Percentiles rank a stretch among this genome's conserved stretches.
phyloP scores from a whole-genome alignment of 75 land plant species.

The Isoetes taiwanensis region DNA sequence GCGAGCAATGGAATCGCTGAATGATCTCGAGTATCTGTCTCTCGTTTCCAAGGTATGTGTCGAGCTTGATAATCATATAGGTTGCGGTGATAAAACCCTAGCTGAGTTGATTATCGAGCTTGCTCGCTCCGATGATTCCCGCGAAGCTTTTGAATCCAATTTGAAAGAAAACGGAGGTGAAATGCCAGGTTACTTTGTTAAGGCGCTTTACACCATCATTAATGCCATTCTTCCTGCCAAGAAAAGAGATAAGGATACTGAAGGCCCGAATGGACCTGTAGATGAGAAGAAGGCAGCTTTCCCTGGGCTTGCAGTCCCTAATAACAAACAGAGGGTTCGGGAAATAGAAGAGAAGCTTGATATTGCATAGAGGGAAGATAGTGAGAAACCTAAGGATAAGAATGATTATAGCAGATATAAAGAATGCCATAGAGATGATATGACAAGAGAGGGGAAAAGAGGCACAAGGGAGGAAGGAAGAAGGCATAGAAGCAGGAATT shows the following conservation, averaged over 20 bases:
- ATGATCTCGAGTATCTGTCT: slow-evolving; percentile 78
- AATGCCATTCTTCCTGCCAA: slow-evolving; percentile 73
- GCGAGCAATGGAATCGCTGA: slow-evolving; percentile 28
- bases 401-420: too few species aligned
- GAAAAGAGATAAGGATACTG: slow-evolving; percentile 13
- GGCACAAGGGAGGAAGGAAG: slow-evolving; percentile 9
- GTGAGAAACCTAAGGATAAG: too few species aligned
- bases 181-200: slow-evolving; percentile 85
- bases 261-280: slow-evolving; percentile 7
- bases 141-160: too few species aligned
- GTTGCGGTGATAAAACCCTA: slow-evolving; percentile 63
- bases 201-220: slow-evolving; percentile 65
- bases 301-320: slow-evolving; percentile 34
- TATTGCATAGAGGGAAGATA: too few species aligned
- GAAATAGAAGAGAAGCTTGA: slow-evolving; percentile 51
- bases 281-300: slow-evolving; percentile 20
- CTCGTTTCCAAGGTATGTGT: slow-evolving; percentile 79
- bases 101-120: slow-evolving; percentile 90
- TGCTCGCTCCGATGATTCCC: too few species aligned
- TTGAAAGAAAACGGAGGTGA: too few species aligned
- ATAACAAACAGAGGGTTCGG: slow-evolving; percentile 32
- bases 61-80: slow-evolving; percentile 73
- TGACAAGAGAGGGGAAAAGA: slow-evolving; percentile 1
- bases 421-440: slow-evolving; percentile 11
- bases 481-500: slow-evolving; percentile 7